Percentiles rank a stretch among this genome's conserved stretches.
Evolutionary conservation across 768 basidiomycete genomes (phyloP).

Genomic region (Hygrocybe coccinea): DNA sequence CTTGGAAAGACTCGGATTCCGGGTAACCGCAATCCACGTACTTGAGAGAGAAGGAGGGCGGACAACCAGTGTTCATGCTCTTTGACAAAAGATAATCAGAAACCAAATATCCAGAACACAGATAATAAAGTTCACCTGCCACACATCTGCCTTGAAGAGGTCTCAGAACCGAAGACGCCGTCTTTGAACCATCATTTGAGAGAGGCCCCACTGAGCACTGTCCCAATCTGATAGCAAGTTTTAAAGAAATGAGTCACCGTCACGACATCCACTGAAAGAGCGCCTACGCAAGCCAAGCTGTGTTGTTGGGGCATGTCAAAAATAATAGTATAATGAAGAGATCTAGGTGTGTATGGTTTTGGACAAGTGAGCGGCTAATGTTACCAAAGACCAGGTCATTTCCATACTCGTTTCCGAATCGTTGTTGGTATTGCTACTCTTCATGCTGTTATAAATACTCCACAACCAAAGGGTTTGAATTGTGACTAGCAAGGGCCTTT

Average conservation of each 20-base stretch:
- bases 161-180: slow-evolving; percentile 75
- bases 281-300: slow-evolving; percentile 66
- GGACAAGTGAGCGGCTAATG: slow-evolving; percentile 59
- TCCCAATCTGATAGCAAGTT: slow-evolving; percentile 51
- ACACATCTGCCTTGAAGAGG: slow-evolving; percentile 70
- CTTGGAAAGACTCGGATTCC: slow-evolving; percentile 28
- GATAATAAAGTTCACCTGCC: slow-evolving; percentile 38
- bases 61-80: slow-evolving; percentile 67
- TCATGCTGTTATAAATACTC: slow-evolving; percentile 69
- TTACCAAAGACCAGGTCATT: slow-evolving; percentile 63
- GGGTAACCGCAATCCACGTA: slow-evolving; percentile 68
- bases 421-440: slow-evolving; percentile 53
- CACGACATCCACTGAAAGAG: too few relatives aligned
- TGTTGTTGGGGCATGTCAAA: neutral
- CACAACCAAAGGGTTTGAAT: slow-evolving; percentile 67
- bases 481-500: slow-evolving; percentile 65
- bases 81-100: slow-evolving; percentile 21
- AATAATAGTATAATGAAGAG: neutral
- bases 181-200: slow-evolving; percentile 56
- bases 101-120: neutral
- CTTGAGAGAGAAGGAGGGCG: slow-evolving; percentile 59
- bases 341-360: slow-evolving; percentile 49
- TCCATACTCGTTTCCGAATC: slow-evolving; percentile 75
- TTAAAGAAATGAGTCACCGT: neutral
- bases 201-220: slow-evolving; percentile 59